Evolutionary conservation across 345 rosid species (phyloP), one percentile per base, ranked within the genome.

Genomic region (Eucalyptus fibrosa): DNA sequence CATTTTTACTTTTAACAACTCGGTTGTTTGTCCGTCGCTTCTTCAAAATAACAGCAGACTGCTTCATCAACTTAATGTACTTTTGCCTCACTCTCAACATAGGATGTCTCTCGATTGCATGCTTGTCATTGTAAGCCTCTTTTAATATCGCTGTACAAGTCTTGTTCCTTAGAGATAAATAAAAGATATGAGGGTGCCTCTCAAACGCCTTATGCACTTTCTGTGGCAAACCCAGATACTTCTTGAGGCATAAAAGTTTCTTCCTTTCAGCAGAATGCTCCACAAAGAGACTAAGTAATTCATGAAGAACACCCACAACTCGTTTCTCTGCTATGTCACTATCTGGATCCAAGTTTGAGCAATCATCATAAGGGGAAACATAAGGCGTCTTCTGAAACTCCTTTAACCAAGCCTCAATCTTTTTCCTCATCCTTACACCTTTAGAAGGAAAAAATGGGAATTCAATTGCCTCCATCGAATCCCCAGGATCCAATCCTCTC

Each of bases 171-270:
- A 93, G 91, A 89, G 98, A 96, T 94, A 96, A 91, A 92, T 96
- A 97, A 89, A 97, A 97, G 37, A 96, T 90, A 80, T 94, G 94
- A 8, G 98, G 96, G 93, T 97, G 98, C 91, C 99, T 95, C 94
- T 97, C 98, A 92, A 96, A 97, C 1, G 98, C 97, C 94, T 92
- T 97, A 90, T 97, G 99, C 87, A 96, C 94, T 88, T 94, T 95
- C 88, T 94, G 97, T 1, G 96, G 96, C 89, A 97, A 94, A 28
- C 97, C 97, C 40, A 95, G 96, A 88, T 91, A 89, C 90, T 97
- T 95, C 93, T 95, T 96, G 50, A 96, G 95, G 77, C 98, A 96
- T 80, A 96, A 89, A 67, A 96, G 93, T 91, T 92, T 96, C 93
- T 93, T 96, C 94, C 99, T 95, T 89, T 96, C 96, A 0, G 96